Evolutionary conservation across 2,329 filamentous ascomycete species (phyloP).

Genomic region (Xylariomycetidae sp.): DNA sequence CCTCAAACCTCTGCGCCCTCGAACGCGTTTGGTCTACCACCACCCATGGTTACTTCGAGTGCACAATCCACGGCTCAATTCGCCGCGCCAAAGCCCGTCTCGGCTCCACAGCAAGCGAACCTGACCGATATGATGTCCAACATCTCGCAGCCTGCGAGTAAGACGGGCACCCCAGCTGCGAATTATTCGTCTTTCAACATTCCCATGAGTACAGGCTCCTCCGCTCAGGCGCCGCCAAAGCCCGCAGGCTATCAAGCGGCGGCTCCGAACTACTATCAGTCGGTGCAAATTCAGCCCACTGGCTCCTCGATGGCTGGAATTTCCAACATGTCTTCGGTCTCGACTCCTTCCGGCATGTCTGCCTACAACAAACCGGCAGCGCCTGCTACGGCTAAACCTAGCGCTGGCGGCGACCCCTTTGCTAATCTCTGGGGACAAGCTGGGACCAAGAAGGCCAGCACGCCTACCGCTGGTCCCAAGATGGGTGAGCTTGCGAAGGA

Average conservation of each 20-base stretch:
- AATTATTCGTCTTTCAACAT: slow-evolving; percentile 62
- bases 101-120: slow-evolving; percentile 74
- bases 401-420: slow-evolving; percentile 75
- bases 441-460: slow-evolving; percentile 63
- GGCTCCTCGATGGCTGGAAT: slow-evolving; percentile 21
- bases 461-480: slow-evolving; percentile 64
- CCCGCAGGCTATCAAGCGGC: slow-evolving; percentile 67
- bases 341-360: slow-evolving; percentile 31
- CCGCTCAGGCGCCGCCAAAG: slow-evolving; percentile 41
- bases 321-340: slow-evolving; percentile 15
- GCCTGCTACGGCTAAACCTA: slow-evolving; percentile 46
- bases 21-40: slow-evolving; percentile 36
- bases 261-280: slow-evolving; percentile 93
- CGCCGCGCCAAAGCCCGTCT: slow-evolving; percentile 77
- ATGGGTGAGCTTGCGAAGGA: slow-evolving; percentile 96
- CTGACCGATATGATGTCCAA: slow-evolving; percentile 80
- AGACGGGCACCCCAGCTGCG: slow-evolving; percentile 48
- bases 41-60: slow-evolving; percentile 46
- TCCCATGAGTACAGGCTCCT: slow-evolving; percentile 36
- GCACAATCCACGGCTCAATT: slow-evolving; percentile 61
- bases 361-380: slow-evolving; percentile 44
- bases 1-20: slow-evolving; percentile 40
- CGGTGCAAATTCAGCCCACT: slow-evolving; percentile 49
- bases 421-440: slow-evolving; percentile 79
- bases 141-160: slow-evolving; percentile 67